Conservation (phyloP, 2,329 filamentous ascomycete genomes). For the Pseudocercospora fijiensis region DNA sequence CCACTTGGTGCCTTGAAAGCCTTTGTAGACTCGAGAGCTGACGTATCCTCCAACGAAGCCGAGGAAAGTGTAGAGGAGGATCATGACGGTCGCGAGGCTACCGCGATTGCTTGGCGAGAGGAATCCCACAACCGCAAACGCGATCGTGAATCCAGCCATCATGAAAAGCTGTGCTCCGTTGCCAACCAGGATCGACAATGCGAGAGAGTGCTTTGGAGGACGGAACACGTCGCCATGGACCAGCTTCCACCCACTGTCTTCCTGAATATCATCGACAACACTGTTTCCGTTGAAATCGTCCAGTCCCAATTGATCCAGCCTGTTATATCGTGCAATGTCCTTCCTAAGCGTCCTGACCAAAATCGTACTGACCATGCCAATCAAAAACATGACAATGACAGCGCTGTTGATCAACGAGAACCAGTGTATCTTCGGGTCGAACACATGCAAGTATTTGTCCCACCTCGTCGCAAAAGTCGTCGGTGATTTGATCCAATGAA, state of each 20-base stretch:
- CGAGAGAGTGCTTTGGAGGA: constrained; percentile 74
- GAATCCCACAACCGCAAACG: constrained; percentile 90
- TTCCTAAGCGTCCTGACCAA: constrained; percentile 84
- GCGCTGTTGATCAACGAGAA: constrained; percentile 96
- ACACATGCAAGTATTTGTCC: constrained; percentile 98
- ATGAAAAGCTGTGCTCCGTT: constrained; percentile 96
- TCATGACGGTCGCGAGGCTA: constrained; percentile 87
- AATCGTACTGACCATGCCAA: constrained; percentile 89
- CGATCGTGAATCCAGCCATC: constrained; percentile 93
- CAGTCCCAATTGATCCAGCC: constrained; percentile 83
- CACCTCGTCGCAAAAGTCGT: constrained; percentile 96
- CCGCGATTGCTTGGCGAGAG: constrained; percentile 94
- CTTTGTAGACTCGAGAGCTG: constrained; percentile 89
- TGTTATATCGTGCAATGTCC: constrained; percentile 95
- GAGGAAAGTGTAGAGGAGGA: constrained; percentile 89
- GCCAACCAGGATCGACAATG: constrained; percentile 83
- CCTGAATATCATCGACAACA: constrained; percentile 88
- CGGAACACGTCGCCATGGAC: constrained; percentile 98
- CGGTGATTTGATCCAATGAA: constrained; percentile 78
- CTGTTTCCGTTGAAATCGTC: constrained; percentile 79
- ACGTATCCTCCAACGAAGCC: constrained; percentile 90
- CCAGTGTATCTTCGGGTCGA: constrained; percentile 98
- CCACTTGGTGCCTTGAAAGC: constrained; percentile 88
- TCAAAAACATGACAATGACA: constrained; percentile 87
- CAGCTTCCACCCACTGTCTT: constrained; percentile 97